Conservation (phyloP, 768 basidiomycete species). For the Lactifluus rugatus region DNA sequence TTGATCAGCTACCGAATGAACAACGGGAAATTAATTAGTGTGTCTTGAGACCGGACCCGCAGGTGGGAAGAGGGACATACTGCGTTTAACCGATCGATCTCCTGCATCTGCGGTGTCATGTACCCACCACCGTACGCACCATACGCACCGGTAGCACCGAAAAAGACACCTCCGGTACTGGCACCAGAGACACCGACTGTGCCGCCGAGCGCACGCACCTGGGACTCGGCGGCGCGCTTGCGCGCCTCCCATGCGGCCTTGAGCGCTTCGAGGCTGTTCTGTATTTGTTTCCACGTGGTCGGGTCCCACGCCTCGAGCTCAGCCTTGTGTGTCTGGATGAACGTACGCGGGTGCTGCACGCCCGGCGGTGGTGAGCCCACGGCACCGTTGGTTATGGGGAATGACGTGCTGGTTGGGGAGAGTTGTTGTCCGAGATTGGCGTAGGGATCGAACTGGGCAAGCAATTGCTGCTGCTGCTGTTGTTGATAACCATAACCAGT, state of each 20-base stretch:
- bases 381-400: neutral
- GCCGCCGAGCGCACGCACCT: conserved; percentile 39
- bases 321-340: conserved; percentile 52
- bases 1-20: conserved; percentile 36
- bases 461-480: conserved; percentile 8
- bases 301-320: conserved; percentile 39
- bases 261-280: conserved; percentile 52
- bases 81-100: conserved; percentile 47
- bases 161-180: conserved; percentile 24
- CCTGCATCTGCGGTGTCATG: conserved; percentile 25
- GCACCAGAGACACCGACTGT: neutral
- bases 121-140: conserved; percentile 20
- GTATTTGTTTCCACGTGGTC: conserved; percentile 27
- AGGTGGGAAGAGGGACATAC: conserved; percentile 32
- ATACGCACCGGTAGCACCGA: conserved; percentile 25
- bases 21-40: neutral
- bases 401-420: neutral
- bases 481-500: conserved; percentile 17
- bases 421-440: conserved; percentile 2
- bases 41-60: too few relatives aligned
- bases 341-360: conserved; percentile 57
- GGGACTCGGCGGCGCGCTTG: conserved; percentile 44
- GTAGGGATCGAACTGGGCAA: conserved; percentile 20
- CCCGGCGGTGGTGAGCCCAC: conserved; percentile 22
- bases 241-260: conserved; percentile 55